Base-by-base conservation (phyloP, 2,329 filamentous ascomycete species). In the Fusarium neocosmosporiellum region DNA sequence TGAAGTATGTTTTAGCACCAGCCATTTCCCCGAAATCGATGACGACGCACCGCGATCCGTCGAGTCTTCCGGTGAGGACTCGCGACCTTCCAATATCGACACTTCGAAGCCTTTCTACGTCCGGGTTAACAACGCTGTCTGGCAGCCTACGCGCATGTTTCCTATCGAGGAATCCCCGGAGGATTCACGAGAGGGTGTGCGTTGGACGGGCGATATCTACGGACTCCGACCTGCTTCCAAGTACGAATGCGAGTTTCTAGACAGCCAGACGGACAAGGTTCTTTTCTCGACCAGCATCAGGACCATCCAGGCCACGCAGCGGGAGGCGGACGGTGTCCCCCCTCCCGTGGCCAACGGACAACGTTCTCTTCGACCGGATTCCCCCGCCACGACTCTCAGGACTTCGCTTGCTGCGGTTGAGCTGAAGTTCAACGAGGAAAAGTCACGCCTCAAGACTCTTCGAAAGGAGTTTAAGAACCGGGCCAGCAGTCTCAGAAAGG, bases 181-280 rank as follows among this genome's bases (percentile, higher is more conserved):
- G 39, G 76, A 79, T 6, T 70, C 81, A 48, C 80, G 81, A 24
- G 76, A 77, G n/a, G 85, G 85, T 20, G 86, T 86, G 53, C 87
- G 88, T 54, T 95, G 92, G 91, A 90, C 89, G 31, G 93, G 93
- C 11, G 90, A 91, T 70, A 91, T 92, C n/a, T 91, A 91, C 74
- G 90, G 89, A 33, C 83, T 92, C 59, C 88, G 93, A 20, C 91
- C 93, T 9, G 86, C 92, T 74, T 93, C 92, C 66, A 94, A 91
- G 81, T 96, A 95, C 81, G 89, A 91, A 71, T 93, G 90, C 82
- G 93, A 96, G 80, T 94, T 95, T 79, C 88, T 95, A 66, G 89
- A 92, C 80, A 91, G 89, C 46, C 84, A 84, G 29, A 92, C 91
- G 67, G 87, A 90, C 70, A 84, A 89, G 75, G 85, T 94, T 64